phyloP scores from a whole-genome alignment of 2,329 filamentous ascomycete genomes.

The Nannizzia gypsea region DNA sequence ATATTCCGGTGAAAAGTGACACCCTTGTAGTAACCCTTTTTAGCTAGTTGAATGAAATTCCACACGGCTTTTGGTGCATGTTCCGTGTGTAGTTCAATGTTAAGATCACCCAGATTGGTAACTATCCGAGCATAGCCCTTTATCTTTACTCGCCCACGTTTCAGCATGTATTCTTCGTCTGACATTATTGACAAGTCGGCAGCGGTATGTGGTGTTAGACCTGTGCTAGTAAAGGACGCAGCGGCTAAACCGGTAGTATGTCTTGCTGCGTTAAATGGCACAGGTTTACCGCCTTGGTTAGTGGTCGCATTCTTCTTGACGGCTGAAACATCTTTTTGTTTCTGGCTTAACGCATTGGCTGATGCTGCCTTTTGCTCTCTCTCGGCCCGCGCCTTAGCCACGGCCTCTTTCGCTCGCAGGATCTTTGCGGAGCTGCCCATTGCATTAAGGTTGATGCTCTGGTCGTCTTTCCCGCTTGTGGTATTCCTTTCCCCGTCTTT shows the following conservation, averaged over 20 bases:
- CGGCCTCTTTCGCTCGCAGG: constrained; percentile 78
- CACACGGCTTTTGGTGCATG: constrained; percentile 86
- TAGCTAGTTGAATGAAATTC: constrained; percentile 84
- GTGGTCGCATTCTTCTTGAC: neutral
- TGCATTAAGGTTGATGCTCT: constrained; percentile 65
- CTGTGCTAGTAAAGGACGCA: constrained; percentile 89
- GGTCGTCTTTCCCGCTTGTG: constrained; percentile 42
- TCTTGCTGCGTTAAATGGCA: constrained; percentile 70
- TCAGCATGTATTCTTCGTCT: constrained; percentile 94
- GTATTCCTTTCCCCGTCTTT: constrained; percentile 57
- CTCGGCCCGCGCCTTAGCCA: constrained; percentile 76
- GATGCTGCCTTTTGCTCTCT: constrained; percentile 43
- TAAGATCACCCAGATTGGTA: constrained; percentile 74
- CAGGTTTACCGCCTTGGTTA: constrained; percentile 22
- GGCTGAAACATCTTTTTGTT: neutral
- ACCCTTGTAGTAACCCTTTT: constrained; percentile 79
- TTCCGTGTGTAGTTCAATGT: constrained; percentile 81
- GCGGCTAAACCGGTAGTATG: constrained; percentile 87
- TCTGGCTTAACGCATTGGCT: neutral
- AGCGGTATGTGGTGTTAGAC: constrained; percentile 81
- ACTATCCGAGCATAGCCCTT: constrained; percentile 86
- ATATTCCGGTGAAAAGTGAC: constrained; percentile 90
- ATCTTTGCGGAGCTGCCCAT: constrained; percentile 74
- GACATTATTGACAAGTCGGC: constrained; percentile 74
- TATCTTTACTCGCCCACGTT: constrained; percentile 73